These are phyloP conservation scores for Conringia planisiliqua DNA, from an alignment of 345 rosid genomes.

Conservation along the genomic window DNA sequence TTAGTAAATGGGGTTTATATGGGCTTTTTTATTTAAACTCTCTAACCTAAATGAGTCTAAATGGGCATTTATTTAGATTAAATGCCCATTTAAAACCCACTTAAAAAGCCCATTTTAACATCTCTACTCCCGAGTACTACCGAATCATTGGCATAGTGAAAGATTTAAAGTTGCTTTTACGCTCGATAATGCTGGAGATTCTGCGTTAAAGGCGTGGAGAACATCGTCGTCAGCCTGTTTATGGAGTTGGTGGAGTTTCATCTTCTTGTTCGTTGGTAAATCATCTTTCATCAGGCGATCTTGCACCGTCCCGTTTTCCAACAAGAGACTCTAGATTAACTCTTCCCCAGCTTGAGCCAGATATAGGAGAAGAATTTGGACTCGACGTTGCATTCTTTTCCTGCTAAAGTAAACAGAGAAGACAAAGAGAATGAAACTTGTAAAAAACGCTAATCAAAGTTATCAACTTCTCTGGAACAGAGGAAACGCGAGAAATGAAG, in stretches of 20 bases:
- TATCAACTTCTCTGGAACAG: background rate
- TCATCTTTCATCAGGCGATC: no score
- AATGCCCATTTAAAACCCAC: no score
- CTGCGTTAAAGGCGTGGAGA: background rate
- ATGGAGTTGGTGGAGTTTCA: background rate
- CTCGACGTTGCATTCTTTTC: background rate
- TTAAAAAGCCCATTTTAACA: no score
- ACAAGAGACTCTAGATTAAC: no score
- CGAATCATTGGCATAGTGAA: background rate
- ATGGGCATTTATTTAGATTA: no score
- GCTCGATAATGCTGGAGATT: background rate
- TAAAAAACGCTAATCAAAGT: background rate
- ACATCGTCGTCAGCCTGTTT: background rate
- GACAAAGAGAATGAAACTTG: background rate
- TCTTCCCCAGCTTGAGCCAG: no score
- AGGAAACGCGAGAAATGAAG: background rate
- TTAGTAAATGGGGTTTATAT: no score
- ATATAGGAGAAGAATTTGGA: background rate
- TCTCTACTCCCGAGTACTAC: no score
- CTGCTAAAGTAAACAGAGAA: background rate
- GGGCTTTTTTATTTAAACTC: no score
- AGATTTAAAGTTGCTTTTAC: background rate
- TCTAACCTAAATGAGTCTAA: no score
- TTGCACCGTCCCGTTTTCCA: no score
- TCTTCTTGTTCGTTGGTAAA: background rate